These are phyloP conservation scores for Diophrys sp. DNA, from an alignment of 73 alveolate genomes.

Conservation along the genomic window DNA sequence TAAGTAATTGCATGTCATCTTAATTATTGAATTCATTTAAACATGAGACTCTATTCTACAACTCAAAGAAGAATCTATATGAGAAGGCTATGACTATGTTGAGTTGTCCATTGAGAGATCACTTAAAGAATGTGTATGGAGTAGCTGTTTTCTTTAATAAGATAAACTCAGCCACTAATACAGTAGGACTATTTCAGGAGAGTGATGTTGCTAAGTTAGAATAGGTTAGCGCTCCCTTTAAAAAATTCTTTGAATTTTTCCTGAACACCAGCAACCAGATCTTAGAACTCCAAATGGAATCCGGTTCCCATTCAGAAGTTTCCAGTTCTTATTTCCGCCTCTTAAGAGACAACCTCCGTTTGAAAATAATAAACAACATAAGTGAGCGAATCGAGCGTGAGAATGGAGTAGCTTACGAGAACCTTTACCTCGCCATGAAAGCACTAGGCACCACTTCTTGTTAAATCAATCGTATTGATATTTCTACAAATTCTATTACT, in stretches of 20 bases:
- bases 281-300: too few species aligned
- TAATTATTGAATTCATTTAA: neutral
- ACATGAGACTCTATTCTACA: neutral
- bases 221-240: neutral
- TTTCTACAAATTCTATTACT: too few species aligned
- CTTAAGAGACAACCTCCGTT: neutral
- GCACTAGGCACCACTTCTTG: neutral
- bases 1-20: neutral
- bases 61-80: neutral
- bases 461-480: too few species aligned
- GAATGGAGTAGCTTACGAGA: neutral
- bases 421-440: neutral
- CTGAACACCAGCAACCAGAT: too few species aligned
- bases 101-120: neutral
- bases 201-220: neutral
- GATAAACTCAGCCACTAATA: neutral
- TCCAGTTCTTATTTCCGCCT: neutral
- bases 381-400: neutral
- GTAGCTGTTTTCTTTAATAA: neutral
- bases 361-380: neutral
- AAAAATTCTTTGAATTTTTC: too few species aligned
- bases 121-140: neutral
- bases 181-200: neutral
- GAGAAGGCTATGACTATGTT: neutral
- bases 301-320: neutral